Conservation (phyloP, 345 rosid genomes). For the Populus alba region DNA sequence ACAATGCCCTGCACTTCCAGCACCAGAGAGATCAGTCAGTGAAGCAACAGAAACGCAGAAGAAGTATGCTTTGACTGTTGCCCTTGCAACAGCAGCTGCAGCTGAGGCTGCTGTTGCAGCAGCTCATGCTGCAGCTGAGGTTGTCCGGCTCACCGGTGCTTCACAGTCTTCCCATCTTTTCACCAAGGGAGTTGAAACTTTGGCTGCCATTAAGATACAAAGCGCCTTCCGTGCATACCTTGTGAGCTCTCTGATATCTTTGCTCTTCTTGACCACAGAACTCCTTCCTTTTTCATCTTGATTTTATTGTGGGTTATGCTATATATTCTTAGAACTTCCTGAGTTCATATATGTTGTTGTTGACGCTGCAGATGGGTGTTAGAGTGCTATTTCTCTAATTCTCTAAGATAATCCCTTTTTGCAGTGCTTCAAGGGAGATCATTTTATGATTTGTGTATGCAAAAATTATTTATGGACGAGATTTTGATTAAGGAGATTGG, state of each 20-base stretch:
- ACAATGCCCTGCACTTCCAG: constrained; percentile 45
- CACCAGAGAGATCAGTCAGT: constrained; percentile 38
- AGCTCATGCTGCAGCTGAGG: constrained; percentile 89
- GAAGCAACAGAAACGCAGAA: constrained; percentile 73
- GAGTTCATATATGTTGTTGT: neutral
- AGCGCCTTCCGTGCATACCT: constrained; percentile 72
- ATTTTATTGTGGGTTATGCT: neutral
- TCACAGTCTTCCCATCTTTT: constrained; percentile 36
- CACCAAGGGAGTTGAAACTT: constrained; percentile 24
- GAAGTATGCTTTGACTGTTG: constrained; percentile 73
- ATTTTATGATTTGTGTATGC: neutral
- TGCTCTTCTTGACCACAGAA: neutral
- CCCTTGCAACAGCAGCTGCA: constrained; percentile 80
- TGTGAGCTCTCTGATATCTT: constrained; percentile 41
- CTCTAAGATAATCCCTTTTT: neutral
- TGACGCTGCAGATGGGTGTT: neutral
- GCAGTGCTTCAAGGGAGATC: neutral
- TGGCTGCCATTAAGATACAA: constrained; percentile 75
- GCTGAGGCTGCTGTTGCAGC: constrained; percentile 92
- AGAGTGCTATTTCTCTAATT: neutral
- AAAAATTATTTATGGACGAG: neutral
- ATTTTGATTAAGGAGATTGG: neutral
- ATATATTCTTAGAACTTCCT: neutral
- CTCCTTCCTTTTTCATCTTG: neutral
- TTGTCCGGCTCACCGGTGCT: constrained; percentile 57